Evolutionary conservation across 768 basidiomycete species (phyloP), one percentile per base, ranked within the genome.

Genomic region (Rhizopogon vinicolor): DNA sequence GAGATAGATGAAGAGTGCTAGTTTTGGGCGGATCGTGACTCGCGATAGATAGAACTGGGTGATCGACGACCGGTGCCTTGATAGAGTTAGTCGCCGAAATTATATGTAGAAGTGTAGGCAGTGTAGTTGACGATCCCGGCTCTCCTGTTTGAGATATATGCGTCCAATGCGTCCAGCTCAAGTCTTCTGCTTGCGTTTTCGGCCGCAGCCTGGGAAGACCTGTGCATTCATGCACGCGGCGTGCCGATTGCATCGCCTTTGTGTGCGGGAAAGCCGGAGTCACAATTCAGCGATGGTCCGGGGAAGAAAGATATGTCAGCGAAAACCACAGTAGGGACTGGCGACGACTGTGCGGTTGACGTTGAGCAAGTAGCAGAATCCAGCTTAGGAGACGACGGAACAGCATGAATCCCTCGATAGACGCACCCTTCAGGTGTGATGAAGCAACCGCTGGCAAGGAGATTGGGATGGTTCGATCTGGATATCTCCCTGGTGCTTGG

Each of bases 391-490:
- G 65, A 28, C 51, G 40, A 42, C 63, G 54, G 40, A 63, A 43
- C 31, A 56, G 56, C 54, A 68, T 57, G 12, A 54, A 62, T 8
- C 58, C 57, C 6, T 63, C 39, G 59, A 57, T 52, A 55, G 59
- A 25, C 25, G 48, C 51, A 51, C 49, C 25, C 28, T 57, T 44
- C 59, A 56, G 56, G 44, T n/a, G 41, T 49, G 13, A 50, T 44
- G 42, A 43, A 6, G 51, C 55, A 55, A 40, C 48, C 45, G 50
- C 42, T 37, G 13, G 40, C 35, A 44, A 14, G 45, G 50, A 55
- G 54, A 22, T 37, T 35, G 39, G 39, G 14, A 28, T 10, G 16
- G 22, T 42, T 60, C 58, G 57, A 63, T 57, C 58, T 54, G n/a
- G 31, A 48, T 41, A 39, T 22, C 41, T 59, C 53, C 22, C 48